Conservation (phyloP, 164 flowering plant species). For the Magnolia sinica region DNA sequence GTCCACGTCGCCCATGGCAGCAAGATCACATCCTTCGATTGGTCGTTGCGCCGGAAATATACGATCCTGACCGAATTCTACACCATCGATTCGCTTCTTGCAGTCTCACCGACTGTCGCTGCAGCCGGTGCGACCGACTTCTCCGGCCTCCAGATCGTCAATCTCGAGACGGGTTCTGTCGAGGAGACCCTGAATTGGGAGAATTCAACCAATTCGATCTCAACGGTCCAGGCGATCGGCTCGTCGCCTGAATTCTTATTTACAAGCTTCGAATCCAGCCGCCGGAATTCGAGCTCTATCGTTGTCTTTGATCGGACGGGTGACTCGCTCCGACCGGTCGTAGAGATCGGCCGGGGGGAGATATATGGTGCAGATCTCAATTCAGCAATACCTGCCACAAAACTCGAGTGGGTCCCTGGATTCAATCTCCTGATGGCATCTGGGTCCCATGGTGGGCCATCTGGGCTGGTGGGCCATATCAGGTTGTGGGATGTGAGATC, state of each 20-base stretch:
- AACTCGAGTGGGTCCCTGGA: slow-evolving; percentile 62
- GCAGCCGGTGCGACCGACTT: slow-evolving; percentile 94
- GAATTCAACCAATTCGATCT: slow-evolving; percentile 65
- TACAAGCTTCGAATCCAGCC: slow-evolving; percentile 78
- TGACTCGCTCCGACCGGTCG: slow-evolving; percentile 39
- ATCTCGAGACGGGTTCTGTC: slow-evolving; percentile 54
- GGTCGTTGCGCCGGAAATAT: slow-evolving; percentile 61
- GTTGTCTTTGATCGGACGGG: slow-evolving; percentile 59
- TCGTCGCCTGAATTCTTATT: slow-evolving; percentile 52
- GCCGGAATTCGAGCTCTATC: slow-evolving; percentile 78
- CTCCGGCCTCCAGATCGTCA: slow-evolving; percentile 76
- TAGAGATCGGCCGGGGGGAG: slow-evolving; percentile 62
- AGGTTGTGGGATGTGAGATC: slow-evolving; percentile 79
- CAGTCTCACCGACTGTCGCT: slow-evolving; percentile 49
- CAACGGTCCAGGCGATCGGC: slow-evolving; percentile 81
- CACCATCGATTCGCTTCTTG: slow-evolving; percentile 71
- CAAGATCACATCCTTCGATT: slow-evolving; percentile 86
- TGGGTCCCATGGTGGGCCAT: slow-evolving; percentile 82
- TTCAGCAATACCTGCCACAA: slow-evolving; percentile 76
- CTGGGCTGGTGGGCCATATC: slow-evolving; percentile 63
- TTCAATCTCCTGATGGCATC: slow-evolving; percentile 65
- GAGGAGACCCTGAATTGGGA: slow-evolving; percentile 67
- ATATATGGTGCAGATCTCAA: slow-evolving; percentile 75
- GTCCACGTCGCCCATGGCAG: slow-evolving; percentile 84
- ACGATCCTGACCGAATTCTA: slow-evolving; percentile 70